Evolutionary conservation across 106 monocot species (phyloP).

Genomic region (Dioscorea dumetorum): DNA sequence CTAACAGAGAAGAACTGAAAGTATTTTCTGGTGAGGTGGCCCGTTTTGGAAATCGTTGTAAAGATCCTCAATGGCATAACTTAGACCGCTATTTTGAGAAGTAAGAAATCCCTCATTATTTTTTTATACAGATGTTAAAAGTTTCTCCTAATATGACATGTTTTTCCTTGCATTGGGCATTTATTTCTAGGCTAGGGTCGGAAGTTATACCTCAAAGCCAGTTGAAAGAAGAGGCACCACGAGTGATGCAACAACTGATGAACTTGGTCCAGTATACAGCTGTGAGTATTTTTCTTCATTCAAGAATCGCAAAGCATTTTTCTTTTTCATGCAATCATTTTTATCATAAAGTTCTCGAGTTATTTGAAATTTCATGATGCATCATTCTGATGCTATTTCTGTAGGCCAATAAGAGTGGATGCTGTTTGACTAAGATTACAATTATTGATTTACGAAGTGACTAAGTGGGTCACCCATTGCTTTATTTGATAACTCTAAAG

Average conservation of each 20-base stretch:
- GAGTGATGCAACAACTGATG: constrained; percentile 64
- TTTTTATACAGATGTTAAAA: too few species aligned
- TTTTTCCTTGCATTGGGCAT: neutral
- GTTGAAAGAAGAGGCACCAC: constrained; percentile 60
- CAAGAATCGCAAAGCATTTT: too few species aligned
- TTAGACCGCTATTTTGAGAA: constrained; percentile 86
- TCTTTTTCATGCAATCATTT: too few species aligned
- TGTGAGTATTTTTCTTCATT: constrained; percentile 30
- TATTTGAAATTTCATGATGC: too few species aligned
- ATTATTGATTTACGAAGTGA: too few species aligned
- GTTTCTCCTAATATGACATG: neutral
- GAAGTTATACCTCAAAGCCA: constrained; percentile 57
- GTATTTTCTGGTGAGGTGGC: constrained; percentile 71
- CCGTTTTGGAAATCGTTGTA: constrained; percentile 90
- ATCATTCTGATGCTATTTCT: too few species aligned
- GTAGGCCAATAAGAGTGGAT: too few species aligned
- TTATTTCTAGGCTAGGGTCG: constrained; percentile 44
- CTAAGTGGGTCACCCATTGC: too few species aligned
- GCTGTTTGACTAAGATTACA: too few species aligned
- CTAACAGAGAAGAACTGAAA: constrained; percentile 80
- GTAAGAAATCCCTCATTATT: constrained; percentile 17
- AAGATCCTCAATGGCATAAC: constrained; percentile 93
- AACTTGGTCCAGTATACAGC: constrained; percentile 68
- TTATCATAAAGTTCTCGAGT: too few species aligned
- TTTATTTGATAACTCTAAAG: too few species aligned